phyloP scores from a whole-genome alignment of 2,329 filamentous ascomycete genomes.

The Curvularia hawaiiensis region DNA sequence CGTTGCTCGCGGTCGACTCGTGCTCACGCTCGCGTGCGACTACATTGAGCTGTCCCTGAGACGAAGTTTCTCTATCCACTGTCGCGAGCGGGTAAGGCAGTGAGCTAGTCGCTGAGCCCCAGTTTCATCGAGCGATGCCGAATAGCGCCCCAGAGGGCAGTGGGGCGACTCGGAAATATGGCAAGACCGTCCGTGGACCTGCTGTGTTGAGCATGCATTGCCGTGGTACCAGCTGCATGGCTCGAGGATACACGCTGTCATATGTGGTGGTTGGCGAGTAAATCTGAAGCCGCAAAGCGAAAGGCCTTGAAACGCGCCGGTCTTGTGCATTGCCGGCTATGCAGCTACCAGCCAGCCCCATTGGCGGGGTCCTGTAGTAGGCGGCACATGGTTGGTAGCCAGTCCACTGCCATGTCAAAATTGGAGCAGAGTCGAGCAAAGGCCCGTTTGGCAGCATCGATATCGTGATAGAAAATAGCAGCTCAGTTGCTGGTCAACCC shows the following conservation, averaged over 20 bases:
- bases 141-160: constrained; percentile 17
- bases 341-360: neutral
- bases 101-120: constrained; percentile 15
- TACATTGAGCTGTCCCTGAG: constrained; percentile 2
- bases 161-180: constrained; percentile 18
- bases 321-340: neutral
- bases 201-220: constrained; percentile 9
- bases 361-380: neutral
- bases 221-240: neutral
- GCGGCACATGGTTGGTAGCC: neutral
- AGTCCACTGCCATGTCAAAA: neutral
- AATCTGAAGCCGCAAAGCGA: neutral
- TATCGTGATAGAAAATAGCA: neutral
- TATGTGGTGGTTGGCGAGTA: constrained; percentile 4
- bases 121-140: constrained; percentile 14
- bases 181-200: constrained; percentile 7
- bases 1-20: neutral
- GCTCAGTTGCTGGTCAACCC: neutral
- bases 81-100: constrained; percentile 12
- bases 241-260: neutral
- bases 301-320: constrained; percentile 8
- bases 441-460: neutral
- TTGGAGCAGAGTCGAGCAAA: neutral
- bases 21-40: neutral
- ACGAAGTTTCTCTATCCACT: constrained; percentile 19